phyloP scores from a whole-genome alignment of 352 stramenopile genomes.

The Thraustochytrium striatum region DNA sequence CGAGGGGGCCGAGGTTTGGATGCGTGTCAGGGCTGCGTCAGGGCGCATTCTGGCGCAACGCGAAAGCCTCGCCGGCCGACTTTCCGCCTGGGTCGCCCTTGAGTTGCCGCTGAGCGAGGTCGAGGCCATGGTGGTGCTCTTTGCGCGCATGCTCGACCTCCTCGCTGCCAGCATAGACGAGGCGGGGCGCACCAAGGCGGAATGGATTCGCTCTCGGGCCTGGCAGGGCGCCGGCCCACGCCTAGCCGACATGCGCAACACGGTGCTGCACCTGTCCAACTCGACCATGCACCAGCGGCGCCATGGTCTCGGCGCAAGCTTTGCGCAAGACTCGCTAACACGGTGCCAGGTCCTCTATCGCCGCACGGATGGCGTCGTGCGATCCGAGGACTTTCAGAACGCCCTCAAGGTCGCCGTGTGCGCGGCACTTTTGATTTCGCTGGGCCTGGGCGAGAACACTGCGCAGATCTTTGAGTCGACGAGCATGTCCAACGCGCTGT shows the following conservation, averaged over 20 bases:
- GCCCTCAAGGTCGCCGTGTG: conserved; percentile 14
- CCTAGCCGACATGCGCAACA: neutral
- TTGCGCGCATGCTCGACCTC: neutral
- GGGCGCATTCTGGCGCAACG: too few species aligned
- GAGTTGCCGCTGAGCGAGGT: neutral
- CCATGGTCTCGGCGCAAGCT: too few species aligned
- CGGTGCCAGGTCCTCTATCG: neutral
- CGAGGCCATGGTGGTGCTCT: neutral
- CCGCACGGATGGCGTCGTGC: neutral
- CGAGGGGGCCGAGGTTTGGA: neutral
- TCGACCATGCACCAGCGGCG: neutral
- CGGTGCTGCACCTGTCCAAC: neutral
- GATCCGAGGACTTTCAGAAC: neutral
- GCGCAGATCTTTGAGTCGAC: neutral
- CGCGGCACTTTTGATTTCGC: neutral
- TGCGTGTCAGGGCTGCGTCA: too few species aligned
- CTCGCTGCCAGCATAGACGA: neutral
- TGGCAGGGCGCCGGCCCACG: neutral
- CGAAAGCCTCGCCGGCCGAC: neutral
- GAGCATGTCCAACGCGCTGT: conserved; percentile 11
- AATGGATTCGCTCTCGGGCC: too few species aligned
- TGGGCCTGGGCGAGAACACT: neutral
- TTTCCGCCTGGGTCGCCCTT: neutral
- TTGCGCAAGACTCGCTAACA: neutral
- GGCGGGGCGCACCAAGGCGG: neutral